A percentile compares a stretch with the other conserved stretches of the same genome.
phyloP scores from a whole-genome alignment of 345 rosid species.

The Xanthoceras sorbifolium region DNA sequence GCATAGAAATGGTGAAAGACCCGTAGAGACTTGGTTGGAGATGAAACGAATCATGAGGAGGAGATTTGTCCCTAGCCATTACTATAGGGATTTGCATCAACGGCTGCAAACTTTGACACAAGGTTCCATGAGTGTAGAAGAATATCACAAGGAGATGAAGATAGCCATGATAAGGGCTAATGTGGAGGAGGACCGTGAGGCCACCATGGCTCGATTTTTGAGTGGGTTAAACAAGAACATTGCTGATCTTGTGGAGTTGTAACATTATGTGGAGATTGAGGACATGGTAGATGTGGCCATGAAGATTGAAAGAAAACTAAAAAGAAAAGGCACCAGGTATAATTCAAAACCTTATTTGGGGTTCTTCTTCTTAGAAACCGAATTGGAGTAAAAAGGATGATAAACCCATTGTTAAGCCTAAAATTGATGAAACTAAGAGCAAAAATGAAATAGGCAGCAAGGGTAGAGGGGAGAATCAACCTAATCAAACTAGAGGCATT shows the following conservation, averaged over 20 bases:
- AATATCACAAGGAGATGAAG: no score
- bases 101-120: not conserved
- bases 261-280: no score
- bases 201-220: no score
- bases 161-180: no score
- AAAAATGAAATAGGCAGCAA: slow-evolving; percentile 13
- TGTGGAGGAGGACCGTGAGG: no score
- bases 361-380: not conserved
- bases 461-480: not conserved
- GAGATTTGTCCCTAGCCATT: not conserved
- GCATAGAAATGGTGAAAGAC: no score
- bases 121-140: not conserved
- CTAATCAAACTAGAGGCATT: not conserved
- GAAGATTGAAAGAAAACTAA: not conserved
- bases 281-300: not conserved
- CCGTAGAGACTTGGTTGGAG: no score
- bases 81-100: not conserved
- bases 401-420: slow-evolving; percentile 14
- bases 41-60: no score
- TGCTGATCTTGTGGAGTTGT: not conserved
- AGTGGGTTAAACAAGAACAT: not conserved
- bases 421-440: not conserved
- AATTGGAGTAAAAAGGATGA: slow-evolving; percentile 10
- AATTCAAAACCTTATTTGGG: not conserved
- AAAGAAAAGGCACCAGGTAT: not conserved